A percentile compares a stretch with the other conserved stretches of the same genome.
Conservation (phyloP, 2,329 filamentous ascomycete species). For the Colletotrichum shisoi region DNA sequence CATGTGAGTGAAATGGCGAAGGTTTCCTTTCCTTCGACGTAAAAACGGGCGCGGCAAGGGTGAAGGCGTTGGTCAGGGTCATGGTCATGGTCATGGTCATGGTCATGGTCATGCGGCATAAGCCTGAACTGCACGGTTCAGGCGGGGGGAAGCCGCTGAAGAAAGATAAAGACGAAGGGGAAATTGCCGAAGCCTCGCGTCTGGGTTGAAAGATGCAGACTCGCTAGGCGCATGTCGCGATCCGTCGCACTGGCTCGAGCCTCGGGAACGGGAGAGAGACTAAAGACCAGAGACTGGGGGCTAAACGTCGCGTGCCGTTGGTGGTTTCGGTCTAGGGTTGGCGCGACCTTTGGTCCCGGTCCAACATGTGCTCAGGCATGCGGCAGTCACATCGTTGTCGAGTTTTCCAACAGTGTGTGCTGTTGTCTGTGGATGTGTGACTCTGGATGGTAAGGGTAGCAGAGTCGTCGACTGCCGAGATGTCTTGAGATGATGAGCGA, state of each 20-base stretch:
- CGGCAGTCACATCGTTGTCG: no score
- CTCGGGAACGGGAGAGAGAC: background rate
- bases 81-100: background rate
- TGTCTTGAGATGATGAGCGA: no score
- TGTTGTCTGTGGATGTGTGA: no score
- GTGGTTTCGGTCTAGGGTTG: slow-evolving; percentile 6
- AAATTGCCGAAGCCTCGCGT: background rate
- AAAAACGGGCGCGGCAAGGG: background rate
- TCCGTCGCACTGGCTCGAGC: background rate
- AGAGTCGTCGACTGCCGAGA: background rate
- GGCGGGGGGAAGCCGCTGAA: slow-evolving; percentile 1
- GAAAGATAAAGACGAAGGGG: background rate
- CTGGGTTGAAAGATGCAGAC: background rate
- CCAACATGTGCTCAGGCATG: slow-evolving; percentile 10
- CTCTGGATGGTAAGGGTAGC: background rate
- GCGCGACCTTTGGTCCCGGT: slow-evolving; percentile 7
- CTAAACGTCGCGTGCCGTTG: slow-evolving; percentile 7
- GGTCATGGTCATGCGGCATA: background rate
- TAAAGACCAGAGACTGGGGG: background rate
- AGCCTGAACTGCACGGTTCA: slow-evolving; percentile 23
- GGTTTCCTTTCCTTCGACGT: background rate
- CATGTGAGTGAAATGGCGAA: no score
- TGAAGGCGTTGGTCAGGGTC: background rate
- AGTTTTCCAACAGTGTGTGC: no score
- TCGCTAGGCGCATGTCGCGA: background rate